Conservation (phyloP, 768 basidiomycete species). For the Kwoniella bestiolae region DNA sequence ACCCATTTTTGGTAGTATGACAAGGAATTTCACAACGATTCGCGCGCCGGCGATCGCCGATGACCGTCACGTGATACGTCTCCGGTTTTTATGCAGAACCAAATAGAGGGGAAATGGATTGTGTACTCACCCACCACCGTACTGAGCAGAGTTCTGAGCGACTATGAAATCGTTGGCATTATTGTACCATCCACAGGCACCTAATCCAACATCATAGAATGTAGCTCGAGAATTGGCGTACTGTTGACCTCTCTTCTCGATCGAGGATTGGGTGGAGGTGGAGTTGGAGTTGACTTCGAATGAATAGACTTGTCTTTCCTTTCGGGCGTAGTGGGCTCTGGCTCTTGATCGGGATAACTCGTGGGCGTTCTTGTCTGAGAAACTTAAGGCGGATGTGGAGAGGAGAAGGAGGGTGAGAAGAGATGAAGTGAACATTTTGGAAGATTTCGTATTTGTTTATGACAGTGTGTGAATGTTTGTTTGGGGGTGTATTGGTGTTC, state of each 20-base stretch:
- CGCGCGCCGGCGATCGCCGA: background rate
- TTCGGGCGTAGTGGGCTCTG: slow-evolving; percentile 20
- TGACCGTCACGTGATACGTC: too few species aligned
- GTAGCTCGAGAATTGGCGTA: slow-evolving; percentile 52
- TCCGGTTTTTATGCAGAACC: too few species aligned
- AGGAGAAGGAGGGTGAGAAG: slow-evolving; percentile 26
- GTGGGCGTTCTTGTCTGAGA: slow-evolving; percentile 27
- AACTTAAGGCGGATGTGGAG: slow-evolving; percentile 34
- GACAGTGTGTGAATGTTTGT: background rate
- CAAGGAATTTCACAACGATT: too few species aligned
- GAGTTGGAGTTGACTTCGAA: background rate
- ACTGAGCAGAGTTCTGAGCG: slow-evolving; percentile 60
- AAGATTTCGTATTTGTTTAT: background rate
- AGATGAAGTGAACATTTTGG: slow-evolving; percentile 16
- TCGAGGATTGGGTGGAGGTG: background rate
- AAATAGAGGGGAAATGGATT: background rate
- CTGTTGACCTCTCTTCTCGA: slow-evolving; percentile 8
- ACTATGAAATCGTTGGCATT: slow-evolving; percentile 58
- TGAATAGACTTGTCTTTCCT: background rate
- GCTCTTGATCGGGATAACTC: slow-evolving; percentile 29
- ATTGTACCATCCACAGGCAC: slow-evolving; percentile 60
- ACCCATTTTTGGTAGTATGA: too few species aligned
- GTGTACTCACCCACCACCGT: slow-evolving; percentile 57
- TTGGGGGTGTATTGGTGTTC: background rate
- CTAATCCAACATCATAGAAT: slow-evolving; percentile 61